Evolutionary conservation across 139 green algal genomes (phyloP).

Genomic region (Chara braunii): DNA sequence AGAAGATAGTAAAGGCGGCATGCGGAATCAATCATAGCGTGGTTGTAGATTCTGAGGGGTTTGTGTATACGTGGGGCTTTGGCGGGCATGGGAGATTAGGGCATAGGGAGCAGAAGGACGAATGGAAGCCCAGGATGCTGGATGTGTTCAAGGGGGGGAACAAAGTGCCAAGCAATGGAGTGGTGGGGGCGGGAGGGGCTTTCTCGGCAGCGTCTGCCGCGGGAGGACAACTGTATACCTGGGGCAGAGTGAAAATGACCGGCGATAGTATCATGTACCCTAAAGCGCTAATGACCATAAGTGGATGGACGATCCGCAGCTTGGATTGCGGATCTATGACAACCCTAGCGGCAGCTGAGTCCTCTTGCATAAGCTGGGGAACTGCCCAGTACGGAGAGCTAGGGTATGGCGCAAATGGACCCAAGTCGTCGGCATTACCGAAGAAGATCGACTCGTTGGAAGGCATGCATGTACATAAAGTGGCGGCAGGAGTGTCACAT

Average conservation of each 20-base stretch:
- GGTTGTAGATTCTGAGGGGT: conserved; percentile 45
- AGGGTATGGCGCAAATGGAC: conserved; percentile 72
- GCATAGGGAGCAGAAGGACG: conserved; percentile 70
- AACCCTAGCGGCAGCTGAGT: conserved; percentile 68
- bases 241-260: conserved; percentile 83
- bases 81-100: conserved; percentile 77
- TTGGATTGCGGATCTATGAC: conserved; percentile 70
- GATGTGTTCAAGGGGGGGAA: conserved; percentile 40
- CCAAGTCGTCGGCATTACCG: conserved; percentile 79
- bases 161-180: conserved; percentile 43
- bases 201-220: conserved; percentile 15
- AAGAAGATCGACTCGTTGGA: conserved; percentile 69
- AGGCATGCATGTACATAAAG: conserved; percentile 23
- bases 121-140: conserved; percentile 42
- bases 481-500: neutral
- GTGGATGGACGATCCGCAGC: conserved; percentile 70
- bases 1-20: conserved; percentile 57
- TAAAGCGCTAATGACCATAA: conserved; percentile 62
- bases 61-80: conserved; percentile 58
- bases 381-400: conserved; percentile 76
- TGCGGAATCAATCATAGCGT: conserved; percentile 75
- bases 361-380: conserved; percentile 63
- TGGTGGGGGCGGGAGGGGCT: conserved; percentile 50
- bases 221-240: conserved; percentile 72
- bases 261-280: conserved; percentile 88